These are phyloP conservation scores for Parietaria judaica DNA, from an alignment of 306 rosid genomes.

Conservation along the genomic window DNA sequence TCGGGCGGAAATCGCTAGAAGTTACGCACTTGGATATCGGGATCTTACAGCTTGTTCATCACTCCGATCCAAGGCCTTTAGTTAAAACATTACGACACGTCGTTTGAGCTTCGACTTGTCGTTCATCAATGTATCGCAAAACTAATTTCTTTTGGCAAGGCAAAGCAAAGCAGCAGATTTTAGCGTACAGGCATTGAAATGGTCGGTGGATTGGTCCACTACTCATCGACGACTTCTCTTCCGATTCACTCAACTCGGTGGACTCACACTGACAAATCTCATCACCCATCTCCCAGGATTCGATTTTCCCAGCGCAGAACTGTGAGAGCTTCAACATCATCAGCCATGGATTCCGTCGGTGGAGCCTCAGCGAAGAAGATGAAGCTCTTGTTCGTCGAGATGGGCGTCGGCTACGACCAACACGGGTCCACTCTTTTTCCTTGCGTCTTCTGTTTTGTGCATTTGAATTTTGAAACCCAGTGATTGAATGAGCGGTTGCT, in stretches of 20 bases:
- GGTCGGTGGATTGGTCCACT: constrained; percentile 27
- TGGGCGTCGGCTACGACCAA: constrained; percentile 98
- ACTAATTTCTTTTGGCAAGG: too few species aligned
- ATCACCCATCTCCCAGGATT: constrained; percentile 2
- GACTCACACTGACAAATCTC: constrained; percentile 20
- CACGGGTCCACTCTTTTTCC: constrained; percentile 49
- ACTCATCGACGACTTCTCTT: constrained; percentile 13
- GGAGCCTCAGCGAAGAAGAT: constrained; percentile 29
- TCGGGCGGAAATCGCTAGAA: too few species aligned
- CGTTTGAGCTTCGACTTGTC: too few species aligned
- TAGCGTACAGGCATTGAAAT: constrained; percentile 22
- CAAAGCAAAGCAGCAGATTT: too few species aligned
- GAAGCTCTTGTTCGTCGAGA: constrained; percentile 89
- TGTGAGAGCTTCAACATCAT: constrained; percentile 23
- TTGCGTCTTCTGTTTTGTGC: neutral
- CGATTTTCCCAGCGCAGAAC: constrained; percentile 24
- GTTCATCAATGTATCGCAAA: too few species aligned
- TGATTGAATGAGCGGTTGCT: neutral
- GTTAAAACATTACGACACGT: too few species aligned
- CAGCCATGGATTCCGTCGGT: constrained; percentile 57
- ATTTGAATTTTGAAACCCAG: neutral
- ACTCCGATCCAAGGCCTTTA: too few species aligned
- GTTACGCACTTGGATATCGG: too few species aligned
- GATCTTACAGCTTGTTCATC: too few species aligned
- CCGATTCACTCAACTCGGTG: neutral